Conservation (phyloP, 805 yeast species). For the Candida qinlingensis region DNA sequence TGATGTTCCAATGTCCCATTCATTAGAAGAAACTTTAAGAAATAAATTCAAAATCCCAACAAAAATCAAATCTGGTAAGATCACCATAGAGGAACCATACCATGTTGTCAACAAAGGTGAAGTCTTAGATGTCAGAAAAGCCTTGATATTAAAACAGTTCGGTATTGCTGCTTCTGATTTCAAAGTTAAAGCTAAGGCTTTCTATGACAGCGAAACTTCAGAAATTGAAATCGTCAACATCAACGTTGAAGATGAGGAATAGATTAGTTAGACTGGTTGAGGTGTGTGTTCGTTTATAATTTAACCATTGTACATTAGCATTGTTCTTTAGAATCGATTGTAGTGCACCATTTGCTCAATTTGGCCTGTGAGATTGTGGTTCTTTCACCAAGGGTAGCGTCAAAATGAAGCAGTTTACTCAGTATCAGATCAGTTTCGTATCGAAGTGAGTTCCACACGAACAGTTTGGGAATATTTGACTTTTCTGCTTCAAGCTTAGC, state of each 20-base stretch:
- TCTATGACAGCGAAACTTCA: constrained; percentile 58
- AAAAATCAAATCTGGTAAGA: constrained; percentile 82
- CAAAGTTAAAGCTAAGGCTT: constrained; percentile 74
- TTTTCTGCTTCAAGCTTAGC: constrained; percentile 2
- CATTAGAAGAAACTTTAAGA: constrained; percentile 90
- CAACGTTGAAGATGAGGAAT: constrained; percentile 27
- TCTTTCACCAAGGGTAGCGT: constrained; percentile 2
- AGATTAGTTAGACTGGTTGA: not conserved
- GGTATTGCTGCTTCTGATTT: constrained; percentile 94
- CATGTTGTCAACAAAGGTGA: constrained; percentile 79
- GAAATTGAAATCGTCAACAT: constrained; percentile 28
- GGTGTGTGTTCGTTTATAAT: not conserved
- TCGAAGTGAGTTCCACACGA: not conserved
- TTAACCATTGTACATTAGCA: constrained; percentile 10
- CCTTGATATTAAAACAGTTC: constrained; percentile 86
- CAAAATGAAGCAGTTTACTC: constrained; percentile 3
- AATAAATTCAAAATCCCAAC: constrained; percentile 89
- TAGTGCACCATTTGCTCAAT: constrained; percentile 4
- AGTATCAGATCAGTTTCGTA: constrained; percentile 1
- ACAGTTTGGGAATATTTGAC: not conserved
- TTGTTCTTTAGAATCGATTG: not conserved
- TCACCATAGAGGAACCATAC: constrained; percentile 68
- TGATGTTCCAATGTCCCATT: constrained; percentile 95
- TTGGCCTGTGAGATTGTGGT: not conserved
- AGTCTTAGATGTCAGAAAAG: constrained; percentile 81